Evolutionary conservation across 2,329 filamentous ascomycete species (phyloP), one percentile per base, ranked within the genome.

Genomic region (Penicillium sp.): DNA sequence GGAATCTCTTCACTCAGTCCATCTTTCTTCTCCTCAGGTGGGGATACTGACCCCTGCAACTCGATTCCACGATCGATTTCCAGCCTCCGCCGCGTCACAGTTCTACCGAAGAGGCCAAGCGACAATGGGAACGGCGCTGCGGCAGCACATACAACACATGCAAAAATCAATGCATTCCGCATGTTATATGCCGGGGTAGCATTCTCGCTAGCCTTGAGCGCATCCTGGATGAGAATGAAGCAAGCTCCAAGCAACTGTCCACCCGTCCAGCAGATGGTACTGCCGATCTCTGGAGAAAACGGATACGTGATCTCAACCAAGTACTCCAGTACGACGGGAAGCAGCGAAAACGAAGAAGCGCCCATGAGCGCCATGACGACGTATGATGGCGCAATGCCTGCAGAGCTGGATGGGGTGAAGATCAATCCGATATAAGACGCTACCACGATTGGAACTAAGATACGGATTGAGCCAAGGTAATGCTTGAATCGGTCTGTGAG

Each of bases 251-350:
- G 76, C 8, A 97, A 75, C 78, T 98, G 93, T 0, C 95, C 93
- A 6, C 89, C 89, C 1, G 85, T 84, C 95, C 95, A 98, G 68
- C 89, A 90, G 22, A 96, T 80, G 27, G 90, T 91, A 60, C 86
- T 90, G 1, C 90, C 90, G 45, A 97, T 84, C 75, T 96, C 93
- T 0, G 95, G 93, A 42, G 87, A 88, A 26, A 96, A 86, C 0
- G 95, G 95, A 68, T 95, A 90, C 5, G 90, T 92, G 57, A 96
- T 84, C 73, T 98, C 91, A 51, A 90, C 90, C 16, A 97, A 79
- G 65, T 90, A 92, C 75, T 99, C 95, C 49, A 98, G 83, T 6
- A 87, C 90, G 37, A 96, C 84, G 3, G 95, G 95, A 1, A 98
- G 82, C 3, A 98, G 78, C 21, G 83, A 83, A 76, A 98, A 98